Conservation (phyloP, 2,329 filamentous ascomycete species). For the Chaetomiaceae sp. region DNA sequence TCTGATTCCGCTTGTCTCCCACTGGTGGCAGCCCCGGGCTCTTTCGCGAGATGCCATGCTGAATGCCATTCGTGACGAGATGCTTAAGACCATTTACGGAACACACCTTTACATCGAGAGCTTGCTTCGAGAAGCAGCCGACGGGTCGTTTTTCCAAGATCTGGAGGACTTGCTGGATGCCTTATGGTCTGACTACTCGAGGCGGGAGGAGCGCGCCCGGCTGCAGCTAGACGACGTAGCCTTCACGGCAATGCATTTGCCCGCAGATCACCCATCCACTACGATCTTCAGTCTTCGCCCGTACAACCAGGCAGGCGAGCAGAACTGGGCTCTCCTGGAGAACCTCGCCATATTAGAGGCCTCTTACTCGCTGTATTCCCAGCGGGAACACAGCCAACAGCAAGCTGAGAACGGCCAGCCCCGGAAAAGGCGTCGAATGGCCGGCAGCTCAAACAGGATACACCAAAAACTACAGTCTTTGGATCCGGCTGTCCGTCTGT, state of each 20-base stretch:
- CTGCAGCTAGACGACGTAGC: slow-evolving; percentile 73
- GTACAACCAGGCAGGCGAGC: slow-evolving; percentile 49
- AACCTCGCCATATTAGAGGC: slow-evolving; percentile 53
- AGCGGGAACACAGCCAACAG: slow-evolving; percentile 21
- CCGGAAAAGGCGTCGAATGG: slow-evolving; percentile 46
- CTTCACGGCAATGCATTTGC: slow-evolving; percentile 44
- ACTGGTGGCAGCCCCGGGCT: slow-evolving; percentile 71
- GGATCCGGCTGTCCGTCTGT: slow-evolving; percentile 40
- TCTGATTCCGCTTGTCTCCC: slow-evolving; percentile 64
- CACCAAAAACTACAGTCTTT: slow-evolving; percentile 42
- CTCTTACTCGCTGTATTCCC: slow-evolving; percentile 33
- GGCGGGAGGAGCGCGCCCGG: slow-evolving; percentile 61
- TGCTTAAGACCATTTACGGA: slow-evolving; percentile 66
- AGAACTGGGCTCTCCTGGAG: slow-evolving; percentile 55
- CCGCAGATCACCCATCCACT: slow-evolving; percentile 41
- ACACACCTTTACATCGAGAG: slow-evolving; percentile 58
- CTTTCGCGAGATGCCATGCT: slow-evolving; percentile 54
- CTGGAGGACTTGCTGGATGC: slow-evolving; percentile 63
- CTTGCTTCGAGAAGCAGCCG: slow-evolving; percentile 40
- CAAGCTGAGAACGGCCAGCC: slow-evolving; percentile 38
- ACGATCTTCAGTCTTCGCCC: slow-evolving; percentile 48
- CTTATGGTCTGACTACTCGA: slow-evolving; percentile 73
- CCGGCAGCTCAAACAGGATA: slow-evolving; percentile 39
- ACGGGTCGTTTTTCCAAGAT: slow-evolving; percentile 36
- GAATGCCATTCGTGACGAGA: slow-evolving; percentile 65